Conservation (phyloP, 768 basidiomycete species). For the Clitopilus passeckerianus region DNA sequence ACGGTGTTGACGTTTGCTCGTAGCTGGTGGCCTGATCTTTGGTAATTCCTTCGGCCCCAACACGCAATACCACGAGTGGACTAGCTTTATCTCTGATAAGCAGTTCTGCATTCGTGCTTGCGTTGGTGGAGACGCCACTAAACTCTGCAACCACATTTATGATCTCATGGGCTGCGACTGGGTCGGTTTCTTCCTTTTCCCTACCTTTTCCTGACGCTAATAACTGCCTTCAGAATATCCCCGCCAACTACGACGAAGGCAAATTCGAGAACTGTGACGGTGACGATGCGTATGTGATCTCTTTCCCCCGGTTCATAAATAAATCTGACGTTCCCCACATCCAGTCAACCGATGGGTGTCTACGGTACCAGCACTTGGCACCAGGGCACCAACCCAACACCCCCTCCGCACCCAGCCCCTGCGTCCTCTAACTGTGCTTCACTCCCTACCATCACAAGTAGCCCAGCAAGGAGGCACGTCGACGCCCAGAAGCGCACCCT, state of each 20-base stretch:
- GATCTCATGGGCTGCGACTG: conserved; percentile 62
- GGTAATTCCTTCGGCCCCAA: conserved; percentile 50
- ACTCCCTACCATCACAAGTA: not conserved
- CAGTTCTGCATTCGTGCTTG: conserved; percentile 76
- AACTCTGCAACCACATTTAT: conserved; percentile 74
- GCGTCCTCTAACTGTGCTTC: not conserved
- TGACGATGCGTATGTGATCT: not conserved
- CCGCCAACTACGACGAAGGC: conserved; percentile 57
- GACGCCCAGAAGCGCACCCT: not conserved
- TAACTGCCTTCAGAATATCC: conserved; percentile 58
- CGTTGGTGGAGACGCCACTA: conserved; percentile 47
- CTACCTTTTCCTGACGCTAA: not conserved
- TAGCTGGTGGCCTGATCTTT: conserved; percentile 69
- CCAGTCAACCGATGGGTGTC: conserved; percentile 1
- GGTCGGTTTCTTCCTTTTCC: conserved; percentile 23
- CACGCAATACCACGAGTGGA: conserved; percentile 76
- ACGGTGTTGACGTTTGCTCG: conserved; percentile 14
- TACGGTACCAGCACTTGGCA: conserved; percentile 1
- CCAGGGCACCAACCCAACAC: not conserved
- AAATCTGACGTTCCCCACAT: not conserved
- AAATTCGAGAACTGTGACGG: conserved; percentile 56
- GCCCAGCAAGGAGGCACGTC: not conserved
- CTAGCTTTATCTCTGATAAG: conserved; percentile 67
- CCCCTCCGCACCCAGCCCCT: not conserved
- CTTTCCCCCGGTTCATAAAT: not conserved